phyloP scores from a whole-genome alignment of 208 protist species.

The Leishmania gerbilli region DNA sequence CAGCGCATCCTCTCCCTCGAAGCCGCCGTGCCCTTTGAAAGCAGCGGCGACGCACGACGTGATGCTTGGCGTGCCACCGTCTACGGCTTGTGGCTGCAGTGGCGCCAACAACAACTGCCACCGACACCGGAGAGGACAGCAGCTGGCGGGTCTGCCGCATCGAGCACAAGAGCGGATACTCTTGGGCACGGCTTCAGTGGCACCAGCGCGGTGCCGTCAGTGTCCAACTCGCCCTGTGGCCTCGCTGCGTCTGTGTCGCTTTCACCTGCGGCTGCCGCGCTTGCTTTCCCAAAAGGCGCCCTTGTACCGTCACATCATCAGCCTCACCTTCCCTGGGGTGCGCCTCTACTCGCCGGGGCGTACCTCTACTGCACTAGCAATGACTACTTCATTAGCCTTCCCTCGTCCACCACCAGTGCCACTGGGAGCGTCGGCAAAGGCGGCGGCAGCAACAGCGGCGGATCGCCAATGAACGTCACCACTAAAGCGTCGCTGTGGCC shows the following conservation, averaged over 20 bases:
- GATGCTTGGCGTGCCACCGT: constrained; percentile 34
- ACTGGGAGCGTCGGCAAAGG: constrained; percentile 6
- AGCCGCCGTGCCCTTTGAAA: constrained; percentile 69
- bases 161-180: background rate
- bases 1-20: constrained; percentile 72
- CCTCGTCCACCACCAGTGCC: constrained; percentile 14
- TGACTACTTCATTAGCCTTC: constrained; percentile 73
- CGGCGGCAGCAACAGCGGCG: background rate
- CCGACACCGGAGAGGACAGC: background rate
- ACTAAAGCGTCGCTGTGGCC: constrained; percentile 17
- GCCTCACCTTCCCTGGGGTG: constrained; percentile 54
- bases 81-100: constrained; percentile 46
- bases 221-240: background rate
- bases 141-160: background rate
- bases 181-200: background rate
- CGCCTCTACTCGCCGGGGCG: constrained; percentile 57
- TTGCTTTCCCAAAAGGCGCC: background rate
- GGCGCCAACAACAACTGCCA: constrained; percentile 21
- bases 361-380: constrained; percentile 60
- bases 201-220: background rate
- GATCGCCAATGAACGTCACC: background rate
- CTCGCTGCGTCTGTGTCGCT: background rate
- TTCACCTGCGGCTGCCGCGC: background rate
- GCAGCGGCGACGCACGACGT: constrained; percentile 7
- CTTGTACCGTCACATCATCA: background rate